Evolutionary conservation across 129 eudicot species (phyloP).

Genomic region (Pittosporum tobira): DNA sequence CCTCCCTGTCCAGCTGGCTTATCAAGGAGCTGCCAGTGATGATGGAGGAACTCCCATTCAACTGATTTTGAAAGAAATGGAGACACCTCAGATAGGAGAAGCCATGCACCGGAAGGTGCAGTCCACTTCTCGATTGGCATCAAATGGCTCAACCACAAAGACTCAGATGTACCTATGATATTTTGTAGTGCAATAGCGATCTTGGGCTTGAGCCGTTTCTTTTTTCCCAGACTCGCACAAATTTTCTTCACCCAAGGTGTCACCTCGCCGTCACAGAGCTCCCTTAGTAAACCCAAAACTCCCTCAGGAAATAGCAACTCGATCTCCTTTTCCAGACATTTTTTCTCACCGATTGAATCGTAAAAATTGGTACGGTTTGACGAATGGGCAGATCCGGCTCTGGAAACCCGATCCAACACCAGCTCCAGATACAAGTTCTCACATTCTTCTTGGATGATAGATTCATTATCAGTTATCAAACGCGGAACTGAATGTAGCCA

Average conservation of each 20-base stretch:
- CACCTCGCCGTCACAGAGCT: constrained; percentile 70
- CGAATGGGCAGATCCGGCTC: constrained; percentile 37
- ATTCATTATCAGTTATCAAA: constrained; percentile 70
- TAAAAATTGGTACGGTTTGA: constrained; percentile 1
- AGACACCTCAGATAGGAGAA: constrained; percentile 81
- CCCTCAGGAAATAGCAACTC: constrained; percentile 41
- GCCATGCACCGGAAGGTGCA: constrained; percentile 94
- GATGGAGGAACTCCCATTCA: constrained; percentile 88
- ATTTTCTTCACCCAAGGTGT: constrained; percentile 90
- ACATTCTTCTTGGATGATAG: constrained; percentile 96
- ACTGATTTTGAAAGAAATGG: constrained; percentile 62
- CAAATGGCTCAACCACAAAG: constrained; percentile 51
- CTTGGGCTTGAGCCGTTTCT: constrained; percentile 61
- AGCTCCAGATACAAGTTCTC: constrained; percentile 86
- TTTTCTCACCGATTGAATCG: constrained; percentile 19
- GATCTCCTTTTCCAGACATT: constrained; percentile 20
- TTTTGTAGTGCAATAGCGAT: constrained; percentile 63
- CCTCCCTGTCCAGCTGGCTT: constrained; percentile 32
- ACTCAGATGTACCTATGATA: constrained; percentile 67
- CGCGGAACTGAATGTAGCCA: constrained; percentile 88
- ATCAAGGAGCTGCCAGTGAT: constrained; percentile 92
- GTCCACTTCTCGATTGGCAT: constrained; percentile 83
- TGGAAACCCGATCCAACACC: constrained; percentile 62
- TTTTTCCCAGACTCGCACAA: constrained; percentile 76
- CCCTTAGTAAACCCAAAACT: constrained; percentile 50